Percentiles rank a stretch among this genome's conserved stretches.
Conservation (phyloP, 2,329 filamentous ascomycete species). For the Stemphylium beticola region DNA sequence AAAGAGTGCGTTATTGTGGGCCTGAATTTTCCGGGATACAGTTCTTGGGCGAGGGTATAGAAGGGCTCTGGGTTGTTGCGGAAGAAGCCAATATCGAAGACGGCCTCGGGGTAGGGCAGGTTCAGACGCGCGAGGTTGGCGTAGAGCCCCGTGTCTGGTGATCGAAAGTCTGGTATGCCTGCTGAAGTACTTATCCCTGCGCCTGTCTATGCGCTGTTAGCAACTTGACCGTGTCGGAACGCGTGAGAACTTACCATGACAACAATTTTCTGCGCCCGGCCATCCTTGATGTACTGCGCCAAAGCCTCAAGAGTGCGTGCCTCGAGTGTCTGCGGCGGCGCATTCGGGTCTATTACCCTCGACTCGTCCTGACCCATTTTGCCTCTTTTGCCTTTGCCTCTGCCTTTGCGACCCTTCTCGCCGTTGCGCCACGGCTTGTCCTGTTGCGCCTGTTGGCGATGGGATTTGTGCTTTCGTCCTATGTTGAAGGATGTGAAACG, state of each 20-base stretch:
- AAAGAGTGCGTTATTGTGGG: conserved; percentile 93
- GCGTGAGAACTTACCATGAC: conserved; percentile 67
- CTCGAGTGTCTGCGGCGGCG: conserved; percentile 68
- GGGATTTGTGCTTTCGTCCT: conserved; percentile 58
- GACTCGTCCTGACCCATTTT: conserved; percentile 91
- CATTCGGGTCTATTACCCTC: conserved; percentile 69
- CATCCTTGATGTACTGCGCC: conserved; percentile 79
- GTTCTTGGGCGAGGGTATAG: conserved; percentile 87
- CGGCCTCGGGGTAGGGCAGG: conserved; percentile 86
- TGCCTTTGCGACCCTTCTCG: conserved; percentile 36
- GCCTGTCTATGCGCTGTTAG: conserved; percentile 64
- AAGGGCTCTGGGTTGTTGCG: conserved; percentile 83
- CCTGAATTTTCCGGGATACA: conserved; percentile 87
- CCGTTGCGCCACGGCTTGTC: conserved; percentile 39
- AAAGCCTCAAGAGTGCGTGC: conserved; percentile 74
- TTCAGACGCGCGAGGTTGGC: conserved; percentile 86
- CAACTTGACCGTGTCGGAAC: not conserved
- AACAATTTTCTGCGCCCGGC: conserved; percentile 72
- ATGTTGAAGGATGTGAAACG: conserved; percentile 46
- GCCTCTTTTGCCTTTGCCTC: conserved; percentile 34
- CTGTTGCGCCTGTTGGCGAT: conserved; percentile 48
- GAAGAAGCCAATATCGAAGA: conserved; percentile 94
- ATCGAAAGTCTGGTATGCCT: conserved; percentile 90
- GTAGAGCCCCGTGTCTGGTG: conserved; percentile 91
- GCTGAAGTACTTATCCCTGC: conserved; percentile 82